Evolutionary conservation across 257 asterid species (phyloP), one percentile per base, ranked within the genome.

Genomic region (Solanum chiquidenum): DNA sequence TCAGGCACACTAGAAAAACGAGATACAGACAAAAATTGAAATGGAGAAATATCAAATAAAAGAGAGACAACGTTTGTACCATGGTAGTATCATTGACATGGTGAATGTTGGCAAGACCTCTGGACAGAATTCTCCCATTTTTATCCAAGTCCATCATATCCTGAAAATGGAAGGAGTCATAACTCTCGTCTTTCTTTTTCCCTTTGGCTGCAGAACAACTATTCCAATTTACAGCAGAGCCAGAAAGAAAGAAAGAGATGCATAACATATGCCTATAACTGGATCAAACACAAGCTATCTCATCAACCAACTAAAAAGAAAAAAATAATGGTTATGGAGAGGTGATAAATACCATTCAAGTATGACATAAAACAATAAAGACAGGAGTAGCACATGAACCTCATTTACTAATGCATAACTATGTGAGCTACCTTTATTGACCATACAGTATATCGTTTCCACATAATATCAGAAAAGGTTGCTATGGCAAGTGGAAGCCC

Each of bases 111-210:
- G 98, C 93, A 90, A 92, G 94, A 87, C 98, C 96, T 87, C 90
- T 91, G 82, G 90, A 91, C 85, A 97, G 94, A 85, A 97, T 88
- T 91, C 88, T 93, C 88, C 88, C 98, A 90, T 91, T 92, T 88
- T 90, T 80, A 86, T 95, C 98, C 93, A 95, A 90, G 89, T 93
- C 91, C 98, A 97, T 95, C 98, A 97, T 95, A 91, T 95, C 98
- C 99, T 97, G 92, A 83, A 83, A 90, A 86, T 46, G 83, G 18
- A 46, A 42, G 21, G 64, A 84, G 69, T 83, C 38, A 80, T 16
- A 25, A 27, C 21, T 79, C 85, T 25, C 85, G 27, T 42, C 64
- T 27, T 27, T 79, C 38, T 25, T 44, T 77, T 77, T 79, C 35
- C 64, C 37, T 42, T 27, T 14, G 38, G 38, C 44, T 44, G 84